Evolutionary conservation across 352 stramenopile species (phyloP), one percentile per base, ranked within the genome.

Genomic region (Aphanomyces invadans): DNA sequence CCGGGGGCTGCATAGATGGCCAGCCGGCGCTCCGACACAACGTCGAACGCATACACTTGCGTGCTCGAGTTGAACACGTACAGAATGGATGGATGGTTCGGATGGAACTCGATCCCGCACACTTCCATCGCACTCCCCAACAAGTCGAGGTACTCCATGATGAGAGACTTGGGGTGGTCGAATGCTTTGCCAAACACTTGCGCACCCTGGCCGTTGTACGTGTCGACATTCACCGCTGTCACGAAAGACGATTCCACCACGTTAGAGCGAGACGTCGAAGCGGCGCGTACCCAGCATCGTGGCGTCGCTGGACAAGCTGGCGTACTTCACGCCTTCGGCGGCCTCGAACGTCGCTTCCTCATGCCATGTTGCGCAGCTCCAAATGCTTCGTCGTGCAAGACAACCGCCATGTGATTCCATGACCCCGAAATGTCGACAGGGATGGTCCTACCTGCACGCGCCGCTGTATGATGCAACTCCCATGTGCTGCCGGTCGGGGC

Each of bases 131-230:
- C 46, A 54, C 26, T 54, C 10, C 46, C 46, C 11, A n/a, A 23
- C 46, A 54, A 23, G 1, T 54, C 46, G 10, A 54, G n/a, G n/a
- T 21, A 29, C 10, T 54, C 46, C 46, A 54, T 54, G 26, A 25
- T 54, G n/a, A 54, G 46, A 10, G 46, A 12, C 46, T 54, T 54
- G 46, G 46, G 46, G 26, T 54, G 46, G 46, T 54, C 46, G 26
- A 54, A 54, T 21, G n/a, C 46, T 29, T 54, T 29, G 11, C 46
- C n/a, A 54, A 54, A 54, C 1, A 54, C 46, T 7, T 54, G n/a
- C n/a, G 46, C 46, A n/a, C 46, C 46, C 21, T 54, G 10, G 26
- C 46, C 46, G 46, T 54, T 3, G 26, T 21, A 23, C 1, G 46
- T 31, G 10, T 25, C 46, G 11, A 31, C n/a, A 54, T 54, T 54